phyloP scores from a whole-genome alignment of 768 basidiomycete species.

The Saitozyma podzolica region DNA sequence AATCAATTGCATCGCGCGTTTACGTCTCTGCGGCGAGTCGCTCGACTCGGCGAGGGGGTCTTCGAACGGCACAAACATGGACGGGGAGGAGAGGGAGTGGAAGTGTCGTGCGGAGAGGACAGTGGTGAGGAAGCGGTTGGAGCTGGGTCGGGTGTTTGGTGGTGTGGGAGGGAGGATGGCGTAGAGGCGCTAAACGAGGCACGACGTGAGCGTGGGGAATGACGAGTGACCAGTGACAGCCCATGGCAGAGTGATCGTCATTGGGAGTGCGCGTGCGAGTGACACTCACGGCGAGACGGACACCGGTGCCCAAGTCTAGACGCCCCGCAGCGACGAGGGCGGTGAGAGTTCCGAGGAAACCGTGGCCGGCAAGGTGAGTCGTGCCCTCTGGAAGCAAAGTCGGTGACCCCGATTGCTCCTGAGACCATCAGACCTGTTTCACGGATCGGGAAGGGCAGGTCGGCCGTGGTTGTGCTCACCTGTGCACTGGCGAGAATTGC shows the following conservation, averaged over 20 bases:
- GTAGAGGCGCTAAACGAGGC: slow-evolving; percentile 29
- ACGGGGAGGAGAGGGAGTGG: slow-evolving; percentile 41
- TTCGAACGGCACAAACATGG: slow-evolving; percentile 24
- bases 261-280: not conserved
- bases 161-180: slow-evolving; percentile 33
- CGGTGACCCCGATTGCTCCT: slow-evolving; percentile 28
- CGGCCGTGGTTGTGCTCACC: slow-evolving; percentile 11
- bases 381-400: slow-evolving; percentile 38
- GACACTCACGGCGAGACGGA: slow-evolving; percentile 36
- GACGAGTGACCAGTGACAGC: too few relatives aligned
- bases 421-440: not conserved
- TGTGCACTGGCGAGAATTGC: slow-evolving; percentile 48
- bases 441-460: too few relatives aligned
- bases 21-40: slow-evolving; percentile 15
- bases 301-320: slow-evolving; percentile 41
- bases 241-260: too few relatives aligned
- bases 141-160: slow-evolving; percentile 7
- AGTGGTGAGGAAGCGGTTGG: slow-evolving; percentile 28
- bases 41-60: slow-evolving; percentile 20
- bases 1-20: slow-evolving; percentile 43
- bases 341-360: slow-evolving; percentile 49
- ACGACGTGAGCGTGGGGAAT: not conserved
- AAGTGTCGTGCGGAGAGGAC: slow-evolving; percentile 46
- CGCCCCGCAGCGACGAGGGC: slow-evolving; percentile 45
- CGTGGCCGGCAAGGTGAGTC: slow-evolving; percentile 48